Conservation (phyloP, 345 rosid species). For the Corchorus olitorius region DNA sequence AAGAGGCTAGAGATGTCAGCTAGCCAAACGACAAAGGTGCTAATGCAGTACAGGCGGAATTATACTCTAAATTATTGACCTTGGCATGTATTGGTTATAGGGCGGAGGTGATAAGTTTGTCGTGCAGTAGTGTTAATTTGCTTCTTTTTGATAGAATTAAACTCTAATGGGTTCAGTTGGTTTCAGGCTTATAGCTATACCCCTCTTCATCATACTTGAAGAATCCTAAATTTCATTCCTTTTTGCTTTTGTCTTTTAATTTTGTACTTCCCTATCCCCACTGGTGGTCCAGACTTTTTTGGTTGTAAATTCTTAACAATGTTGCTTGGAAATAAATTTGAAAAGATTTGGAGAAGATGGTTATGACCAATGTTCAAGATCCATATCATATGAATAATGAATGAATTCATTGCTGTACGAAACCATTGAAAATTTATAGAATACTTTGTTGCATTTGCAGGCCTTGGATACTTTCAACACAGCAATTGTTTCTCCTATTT, state of each 20-base stretch:
- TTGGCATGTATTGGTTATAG: not conserved
- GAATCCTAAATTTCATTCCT: not conserved
- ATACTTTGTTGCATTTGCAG: conserved; percentile 43
- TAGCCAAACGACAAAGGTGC: no score
- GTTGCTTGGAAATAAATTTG: not conserved
- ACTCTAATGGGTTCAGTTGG: not conserved
- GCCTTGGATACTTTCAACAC: conserved; percentile 83
- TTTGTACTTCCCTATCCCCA: not conserved
- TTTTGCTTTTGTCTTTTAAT: not conserved
- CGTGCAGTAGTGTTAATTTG: not conserved
- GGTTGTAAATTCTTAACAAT: not conserved
- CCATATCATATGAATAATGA: not conserved
- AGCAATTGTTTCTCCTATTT: conserved; percentile 73
- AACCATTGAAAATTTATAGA: not conserved
- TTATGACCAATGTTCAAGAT: not conserved
- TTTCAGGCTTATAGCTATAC: not conserved
- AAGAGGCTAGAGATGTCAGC: no score
- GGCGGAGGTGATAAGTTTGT: not conserved
- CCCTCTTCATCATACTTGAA: not conserved
- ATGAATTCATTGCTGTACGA: not conserved
- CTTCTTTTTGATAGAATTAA: not conserved
- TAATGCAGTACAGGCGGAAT: no score
- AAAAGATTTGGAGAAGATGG: not conserved
- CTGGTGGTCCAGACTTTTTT: not conserved
- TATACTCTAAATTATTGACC: not conserved